phyloP scores from a whole-genome alignment of 31 red algal genomes.

The Pterothamnion heteromorphum region DNA sequence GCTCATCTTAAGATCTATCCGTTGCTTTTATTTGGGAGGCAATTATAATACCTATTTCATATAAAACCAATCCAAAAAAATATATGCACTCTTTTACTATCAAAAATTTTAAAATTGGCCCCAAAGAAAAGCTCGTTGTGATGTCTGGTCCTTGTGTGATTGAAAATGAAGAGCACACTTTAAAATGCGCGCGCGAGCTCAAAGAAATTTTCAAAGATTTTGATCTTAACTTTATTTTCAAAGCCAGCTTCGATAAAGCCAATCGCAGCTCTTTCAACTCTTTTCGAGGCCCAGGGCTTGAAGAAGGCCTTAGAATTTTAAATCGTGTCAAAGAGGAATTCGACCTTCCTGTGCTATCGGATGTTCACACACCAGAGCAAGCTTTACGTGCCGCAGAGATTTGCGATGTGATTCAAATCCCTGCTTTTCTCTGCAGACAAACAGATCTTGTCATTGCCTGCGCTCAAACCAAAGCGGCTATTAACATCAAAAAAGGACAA shows the following conservation, averaged over 20 bases:
- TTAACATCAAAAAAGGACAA: conserved; percentile 7
- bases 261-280: background rate
- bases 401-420: background rate
- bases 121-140: background rate
- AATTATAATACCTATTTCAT: too few relatives aligned
- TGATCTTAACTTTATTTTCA: background rate
- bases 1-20: too few relatives aligned
- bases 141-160: background rate
- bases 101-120: too few relatives aligned
- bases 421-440: background rate
- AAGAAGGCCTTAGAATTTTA: background rate
- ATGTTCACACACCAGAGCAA: background rate
- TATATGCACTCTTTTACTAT: too few relatives aligned
- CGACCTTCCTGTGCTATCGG: background rate
- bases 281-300: background rate
- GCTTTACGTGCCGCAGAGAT: background rate
- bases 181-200: background rate
- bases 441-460: background rate
- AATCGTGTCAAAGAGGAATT: background rate
- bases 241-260: background rate
- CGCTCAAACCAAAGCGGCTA: background rate
- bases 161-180: background rate
- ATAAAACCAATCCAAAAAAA: too few relatives aligned
- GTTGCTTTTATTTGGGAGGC: too few relatives aligned
- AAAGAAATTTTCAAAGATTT: background rate